Percentiles rank a stretch among this genome's conserved stretches.
Evolutionary conservation across 139 green algal species (phyloP).

Genomic region (Chlamydomonas eustigma): DNA sequence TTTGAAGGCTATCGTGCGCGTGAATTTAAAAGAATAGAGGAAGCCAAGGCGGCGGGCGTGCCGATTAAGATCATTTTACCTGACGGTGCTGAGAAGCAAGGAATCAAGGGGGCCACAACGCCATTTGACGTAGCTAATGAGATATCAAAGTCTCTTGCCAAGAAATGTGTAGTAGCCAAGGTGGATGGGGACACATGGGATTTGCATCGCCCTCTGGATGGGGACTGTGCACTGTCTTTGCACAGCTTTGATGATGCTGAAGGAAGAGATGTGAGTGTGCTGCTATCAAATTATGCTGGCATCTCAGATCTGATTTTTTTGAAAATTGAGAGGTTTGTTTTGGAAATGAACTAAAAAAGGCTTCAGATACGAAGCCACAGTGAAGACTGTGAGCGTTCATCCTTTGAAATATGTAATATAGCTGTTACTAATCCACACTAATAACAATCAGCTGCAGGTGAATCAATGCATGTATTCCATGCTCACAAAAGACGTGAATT

Average conservation of each 20-base stretch:
- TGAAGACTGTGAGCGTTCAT: no score
- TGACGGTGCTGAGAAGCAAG: constrained; percentile 63
- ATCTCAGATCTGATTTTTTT: no score
- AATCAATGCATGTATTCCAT: no score
- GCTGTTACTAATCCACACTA: no score
- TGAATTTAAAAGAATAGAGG: constrained; percentile 45
- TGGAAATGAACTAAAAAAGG: no score
- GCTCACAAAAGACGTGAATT: no score
- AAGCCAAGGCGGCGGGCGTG: constrained; percentile 45
- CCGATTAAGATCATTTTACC: constrained; percentile 86
- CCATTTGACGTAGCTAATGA: constrained; percentile 87
- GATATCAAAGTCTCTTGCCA: constrained; percentile 86
- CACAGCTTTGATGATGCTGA: constrained; percentile 83
- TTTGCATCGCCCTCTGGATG: constrained; percentile 79
- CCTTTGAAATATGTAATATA: no score
- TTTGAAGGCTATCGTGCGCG: constrained; percentile 79
- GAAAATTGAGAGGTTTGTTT: no score
- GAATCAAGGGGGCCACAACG: constrained; percentile 80
- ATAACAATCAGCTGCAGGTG: no score
- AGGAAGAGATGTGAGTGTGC: constrained; percentile 81
- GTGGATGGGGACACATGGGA: constrained; percentile 87
- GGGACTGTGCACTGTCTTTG: constrained; percentile 82
- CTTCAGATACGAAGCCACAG: no score
- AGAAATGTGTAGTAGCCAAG: constrained; percentile 83
- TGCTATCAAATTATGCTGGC: no score